Evolutionary conservation across 495 filamentous ascomycete genomes (phyloP).

Genomic region (Penicillium crystallinum): DNA sequence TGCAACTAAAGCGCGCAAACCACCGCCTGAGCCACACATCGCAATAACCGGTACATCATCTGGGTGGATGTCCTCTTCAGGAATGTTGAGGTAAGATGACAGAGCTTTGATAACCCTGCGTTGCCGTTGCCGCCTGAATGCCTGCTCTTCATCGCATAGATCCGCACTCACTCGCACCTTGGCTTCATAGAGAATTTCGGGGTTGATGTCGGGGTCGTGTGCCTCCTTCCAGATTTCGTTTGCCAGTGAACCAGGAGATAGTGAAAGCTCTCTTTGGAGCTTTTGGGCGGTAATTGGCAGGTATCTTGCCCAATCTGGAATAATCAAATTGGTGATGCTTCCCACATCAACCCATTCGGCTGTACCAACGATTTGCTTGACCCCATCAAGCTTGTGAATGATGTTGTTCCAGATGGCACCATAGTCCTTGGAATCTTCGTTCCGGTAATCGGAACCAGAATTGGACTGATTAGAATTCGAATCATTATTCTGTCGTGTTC

Average conservation of each 20-base stretch:
- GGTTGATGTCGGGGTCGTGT: slow-evolving; percentile 72
- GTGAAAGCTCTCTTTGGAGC: slow-evolving; percentile 80
- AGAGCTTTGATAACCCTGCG: slow-evolving; percentile 62
- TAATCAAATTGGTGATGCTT: slow-evolving; percentile 60
- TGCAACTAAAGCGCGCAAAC: slow-evolving; percentile 82
- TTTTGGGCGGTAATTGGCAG: slow-evolving; percentile 77
- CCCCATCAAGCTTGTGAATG: slow-evolving; percentile 49
- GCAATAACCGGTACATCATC: slow-evolving; percentile 91
- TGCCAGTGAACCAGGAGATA: slow-evolving; percentile 79
- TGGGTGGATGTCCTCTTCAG: slow-evolving; percentile 76
- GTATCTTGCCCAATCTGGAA: slow-evolving; percentile 75
- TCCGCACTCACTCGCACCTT: slow-evolving; percentile 72
- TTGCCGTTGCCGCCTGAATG: slow-evolving; percentile 61
- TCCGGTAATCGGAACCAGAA: neutral
- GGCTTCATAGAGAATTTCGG: slow-evolving; percentile 77
- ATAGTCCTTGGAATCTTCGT: slow-evolving; percentile 3
- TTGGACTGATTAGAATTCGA: slow-evolving; percentile 3
- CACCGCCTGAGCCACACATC: slow-evolving; percentile 89
- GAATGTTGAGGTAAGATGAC: slow-evolving; percentile 72
- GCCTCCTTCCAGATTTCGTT: slow-evolving; percentile 92
- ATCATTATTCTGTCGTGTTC: slow-evolving; percentile 11
- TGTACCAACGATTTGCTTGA: slow-evolving; percentile 47
- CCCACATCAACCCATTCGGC: slow-evolving; percentile 58
- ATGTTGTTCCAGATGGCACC: slow-evolving; percentile 56
- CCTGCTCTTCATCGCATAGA: slow-evolving; percentile 80